Percentiles rank a stretch among this genome's conserved stretches.
These are phyloP conservation scores for Leptographium procerum DNA, from an alignment of 2,329 filamentous ascomycete species.

Conservation along the genomic window DNA sequence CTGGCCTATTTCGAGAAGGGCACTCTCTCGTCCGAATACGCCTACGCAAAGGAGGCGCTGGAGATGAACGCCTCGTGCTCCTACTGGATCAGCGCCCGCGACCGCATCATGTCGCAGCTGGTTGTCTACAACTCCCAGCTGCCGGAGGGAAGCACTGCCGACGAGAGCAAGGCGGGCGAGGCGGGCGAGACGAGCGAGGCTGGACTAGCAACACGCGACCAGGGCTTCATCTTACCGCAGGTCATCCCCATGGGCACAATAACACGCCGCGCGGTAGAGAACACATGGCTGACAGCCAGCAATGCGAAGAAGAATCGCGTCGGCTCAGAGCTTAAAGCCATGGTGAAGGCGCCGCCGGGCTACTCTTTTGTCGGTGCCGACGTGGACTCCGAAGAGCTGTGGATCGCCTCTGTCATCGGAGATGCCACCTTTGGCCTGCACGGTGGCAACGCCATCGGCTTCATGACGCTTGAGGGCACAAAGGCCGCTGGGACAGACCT, in stretches of 20 bases:
- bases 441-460: constrained; percentile 92
- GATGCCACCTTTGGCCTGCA: constrained; percentile 92
- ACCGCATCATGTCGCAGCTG: constrained; percentile 90
- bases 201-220: constrained; percentile 10
- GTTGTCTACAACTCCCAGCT: constrained; percentile 69
- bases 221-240: constrained; percentile 87
- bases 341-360: constrained; percentile 83
- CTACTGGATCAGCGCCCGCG: constrained; percentile 95
- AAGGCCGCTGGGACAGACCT: constrained; percentile 90
- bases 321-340: constrained; percentile 91
- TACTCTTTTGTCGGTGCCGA: constrained; percentile 94
- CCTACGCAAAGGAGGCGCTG: constrained; percentile 85
- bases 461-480: constrained; percentile 96
- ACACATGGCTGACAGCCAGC: constrained; percentile 95
- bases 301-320: constrained; percentile 96
- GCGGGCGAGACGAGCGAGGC: neutral
- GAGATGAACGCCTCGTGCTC: constrained; percentile 99
- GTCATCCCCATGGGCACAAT: constrained; percentile 98
- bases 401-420: constrained; percentile 92
- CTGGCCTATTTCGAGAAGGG: constrained; percentile 84
- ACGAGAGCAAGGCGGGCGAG: neutral
- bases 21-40: constrained; percentile 72
- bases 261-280: constrained; percentile 86
- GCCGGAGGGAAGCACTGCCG: neutral
- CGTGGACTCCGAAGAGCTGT: constrained; percentile 93